Conservation (phyloP, 495 filamentous ascomycete species). For the Podospora pseudocomata region DNA sequence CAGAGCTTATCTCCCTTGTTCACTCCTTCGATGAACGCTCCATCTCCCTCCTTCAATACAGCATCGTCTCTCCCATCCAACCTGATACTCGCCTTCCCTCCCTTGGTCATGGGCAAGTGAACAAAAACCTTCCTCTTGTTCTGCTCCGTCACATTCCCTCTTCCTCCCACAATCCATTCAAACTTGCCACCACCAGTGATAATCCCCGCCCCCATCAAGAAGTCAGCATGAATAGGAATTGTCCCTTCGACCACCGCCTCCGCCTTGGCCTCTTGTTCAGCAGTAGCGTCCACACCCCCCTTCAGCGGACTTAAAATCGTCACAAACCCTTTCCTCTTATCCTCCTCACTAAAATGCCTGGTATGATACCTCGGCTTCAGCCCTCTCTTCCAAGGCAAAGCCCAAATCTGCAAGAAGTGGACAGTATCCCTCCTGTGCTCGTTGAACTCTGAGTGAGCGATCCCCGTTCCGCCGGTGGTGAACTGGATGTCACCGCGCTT, state of each 20-base stretch:
- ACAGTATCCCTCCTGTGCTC: slow-evolving; percentile 60
- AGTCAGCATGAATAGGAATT: slow-evolving; percentile 76
- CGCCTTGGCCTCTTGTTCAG: slow-evolving; percentile 56
- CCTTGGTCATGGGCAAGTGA: slow-evolving; percentile 71
- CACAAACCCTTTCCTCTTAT: slow-evolving; percentile 64
- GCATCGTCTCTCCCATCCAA: slow-evolving; percentile 59
- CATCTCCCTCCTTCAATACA: slow-evolving; percentile 67
- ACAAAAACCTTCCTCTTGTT: slow-evolving; percentile 67
- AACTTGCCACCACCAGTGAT: slow-evolving; percentile 54
- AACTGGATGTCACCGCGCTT: slow-evolving; percentile 78
- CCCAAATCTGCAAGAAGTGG: slow-evolving; percentile 84
- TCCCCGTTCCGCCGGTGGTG: slow-evolving; percentile 72
- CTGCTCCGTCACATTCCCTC: slow-evolving; percentile 46
- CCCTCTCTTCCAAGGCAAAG: slow-evolving; percentile 62
- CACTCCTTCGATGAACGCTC: slow-evolving; percentile 60
- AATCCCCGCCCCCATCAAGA: slow-evolving; percentile 69
- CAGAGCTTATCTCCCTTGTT: slow-evolving; percentile 56
- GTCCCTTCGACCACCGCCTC: slow-evolving; percentile 55
- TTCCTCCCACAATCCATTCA: slow-evolving; percentile 59
- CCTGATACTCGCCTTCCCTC: slow-evolving; percentile 62
- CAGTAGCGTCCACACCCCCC: slow-evolving; percentile 55
- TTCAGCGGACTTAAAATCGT: slow-evolving; percentile 68
- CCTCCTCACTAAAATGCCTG: slow-evolving; percentile 60
- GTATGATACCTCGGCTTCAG: slow-evolving; percentile 70
- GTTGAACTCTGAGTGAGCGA: slow-evolving; percentile 74